phyloP scores from a whole-genome alignment of 2,329 filamentous ascomycete species.

The Teratosphaeria zuluensis region DNA sequence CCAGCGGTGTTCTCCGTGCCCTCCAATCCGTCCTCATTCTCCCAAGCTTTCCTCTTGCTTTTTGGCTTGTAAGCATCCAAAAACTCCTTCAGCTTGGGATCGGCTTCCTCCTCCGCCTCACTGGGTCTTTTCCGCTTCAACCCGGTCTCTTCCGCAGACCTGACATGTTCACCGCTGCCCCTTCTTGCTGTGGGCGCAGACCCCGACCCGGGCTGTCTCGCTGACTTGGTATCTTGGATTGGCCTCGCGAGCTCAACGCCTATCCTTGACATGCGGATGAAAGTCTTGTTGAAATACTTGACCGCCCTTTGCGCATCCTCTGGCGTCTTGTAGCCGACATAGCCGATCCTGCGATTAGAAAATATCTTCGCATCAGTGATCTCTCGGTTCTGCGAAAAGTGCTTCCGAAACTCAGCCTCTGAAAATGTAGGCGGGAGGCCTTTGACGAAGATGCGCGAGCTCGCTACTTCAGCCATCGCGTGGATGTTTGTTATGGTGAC shows the following conservation, averaged over 20 bases:
- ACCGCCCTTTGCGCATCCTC: slow-evolving; percentile 74
- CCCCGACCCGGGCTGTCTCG: background rate
- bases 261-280: slow-evolving; percentile 92
- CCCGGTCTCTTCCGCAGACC: slow-evolving; percentile 29
- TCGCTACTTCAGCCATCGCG: slow-evolving; percentile 36
- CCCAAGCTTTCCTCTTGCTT: slow-evolving; percentile 36
- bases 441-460: slow-evolving; percentile 62
- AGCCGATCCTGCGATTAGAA: slow-evolving; percentile 81
- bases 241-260: slow-evolving; percentile 79
- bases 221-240: slow-evolving; percentile 39
- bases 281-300: slow-evolving; percentile 91
- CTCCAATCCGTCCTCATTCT: slow-evolving; percentile 38
- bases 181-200: slow-evolving; percentile 7
- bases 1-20: slow-evolving; percentile 1
- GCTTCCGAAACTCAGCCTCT: slow-evolving; percentile 76
- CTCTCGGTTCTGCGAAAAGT: slow-evolving; percentile 65
- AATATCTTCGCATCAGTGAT: slow-evolving; percentile 92
- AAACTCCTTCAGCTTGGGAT: slow-evolving; percentile 79
- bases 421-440: slow-evolving; percentile 76
- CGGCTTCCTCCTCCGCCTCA: slow-evolving; percentile 38
- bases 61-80: slow-evolving; percentile 70
- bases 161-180: background rate
- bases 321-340: slow-evolving; percentile 81
- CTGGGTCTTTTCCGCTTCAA: slow-evolving; percentile 56
- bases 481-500: background rate